Conservation (phyloP, 1,139 yeast species). For the Saccharomyces hybrid region DNA sequence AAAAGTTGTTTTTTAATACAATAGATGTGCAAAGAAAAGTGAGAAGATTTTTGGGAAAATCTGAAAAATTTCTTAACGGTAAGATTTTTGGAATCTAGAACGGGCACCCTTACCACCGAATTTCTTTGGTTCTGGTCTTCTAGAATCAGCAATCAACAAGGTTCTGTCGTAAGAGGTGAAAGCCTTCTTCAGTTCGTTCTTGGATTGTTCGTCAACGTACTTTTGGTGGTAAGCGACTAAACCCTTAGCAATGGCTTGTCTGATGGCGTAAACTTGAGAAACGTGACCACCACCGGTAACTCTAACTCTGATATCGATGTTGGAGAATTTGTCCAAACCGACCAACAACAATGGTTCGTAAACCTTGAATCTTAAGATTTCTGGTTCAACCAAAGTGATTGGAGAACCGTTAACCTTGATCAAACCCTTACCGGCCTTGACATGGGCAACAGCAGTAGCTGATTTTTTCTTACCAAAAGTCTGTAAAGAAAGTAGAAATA, state of each 20-base stretch:
- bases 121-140: conserved; percentile 99
- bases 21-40: conserved; percentile 10
- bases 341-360: conserved; percentile 98
- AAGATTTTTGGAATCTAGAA: conserved; percentile 99
- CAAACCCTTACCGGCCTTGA: conserved; percentile 98
- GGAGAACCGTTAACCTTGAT: conserved; percentile 99
- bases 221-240: conserved; percentile 99
- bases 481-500: conserved; percentile 35
- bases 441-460: conserved; percentile 99
- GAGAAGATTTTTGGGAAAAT: conserved; percentile 10
- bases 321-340: conserved; percentile 98
- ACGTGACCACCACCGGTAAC: conserved; percentile 99
- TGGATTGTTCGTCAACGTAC: conserved; percentile 98
- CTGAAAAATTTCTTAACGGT: conserved; percentile 64
- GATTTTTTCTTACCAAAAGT: conserved; percentile 99
- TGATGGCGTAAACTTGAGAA: conserved; percentile 98
- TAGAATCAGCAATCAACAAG: conserved; percentile 97
- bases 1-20: conserved; percentile 12
- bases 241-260: conserved; percentile 99
- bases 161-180: conserved; percentile 98
- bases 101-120: conserved; percentile 99
- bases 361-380: conserved; percentile 97
- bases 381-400: conserved; percentile 98
- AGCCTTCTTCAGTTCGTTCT: conserved; percentile 98
- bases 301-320: conserved; percentile 97